Evolutionary conservation across 177 flowering plant genomes (phyloP), one percentile per base, ranked within the genome.

Genomic region (Vitis hybrid): DNA sequence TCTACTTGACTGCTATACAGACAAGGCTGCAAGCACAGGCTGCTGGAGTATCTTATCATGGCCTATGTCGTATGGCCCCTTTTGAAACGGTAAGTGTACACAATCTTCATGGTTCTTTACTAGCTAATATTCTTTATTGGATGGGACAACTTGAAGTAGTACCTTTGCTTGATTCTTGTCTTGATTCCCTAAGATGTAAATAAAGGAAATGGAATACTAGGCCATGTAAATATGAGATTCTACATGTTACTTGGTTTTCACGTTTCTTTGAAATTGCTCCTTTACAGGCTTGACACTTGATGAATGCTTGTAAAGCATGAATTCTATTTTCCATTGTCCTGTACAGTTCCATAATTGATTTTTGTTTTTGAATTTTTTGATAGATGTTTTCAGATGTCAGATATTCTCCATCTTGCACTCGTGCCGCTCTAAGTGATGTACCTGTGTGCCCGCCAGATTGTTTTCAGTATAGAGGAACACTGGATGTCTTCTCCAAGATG

Each of bases 1-100:
- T 53, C 2, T 19, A 26, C 12, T 51, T 45, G 31, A 11, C 20
- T 52, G 3, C 9, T 19, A 9, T 60, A 1, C 88, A 95, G 99
- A 95, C 97, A 67, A 89, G 99, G 84, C 80, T 95, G 85, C 99
- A 95, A 83, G 96, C 98, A 45, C 98, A 95, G 78, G 99, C 99
- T 58, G 99, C 98, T 33, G 99, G 97, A 74, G 92, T 84, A 73
- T 76, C 86, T 50, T 88, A 90, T 63, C 70, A 76, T 20, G 76
- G 79, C 10, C 19, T 71, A 57, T 78, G 83, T 72, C 63, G 57
- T 2, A 52, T 49, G 51, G 26, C 70, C 16, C 65, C 76, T 29
- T 70, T 76, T 16, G 79, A 80, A 48, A 52, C 70, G 74, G 85
- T 82, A 75, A 31, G 69, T 60, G 45, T 51, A 12, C 7, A 6